phyloP scores from a whole-genome alignment of 108 stramenopile species.

The Aurantiochytrium sp. region DNA sequence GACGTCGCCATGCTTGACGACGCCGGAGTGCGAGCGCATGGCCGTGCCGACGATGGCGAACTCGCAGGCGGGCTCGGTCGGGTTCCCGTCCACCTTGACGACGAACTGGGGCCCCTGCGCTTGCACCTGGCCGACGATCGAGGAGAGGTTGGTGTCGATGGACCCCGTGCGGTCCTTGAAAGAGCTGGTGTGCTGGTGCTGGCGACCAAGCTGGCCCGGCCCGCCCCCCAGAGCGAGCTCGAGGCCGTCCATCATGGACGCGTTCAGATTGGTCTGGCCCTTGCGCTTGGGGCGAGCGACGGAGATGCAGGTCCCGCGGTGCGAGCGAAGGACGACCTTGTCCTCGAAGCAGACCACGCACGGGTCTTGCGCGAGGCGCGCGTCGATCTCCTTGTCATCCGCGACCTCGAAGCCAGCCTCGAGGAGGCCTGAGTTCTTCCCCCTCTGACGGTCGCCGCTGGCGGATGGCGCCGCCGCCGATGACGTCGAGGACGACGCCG shows the following conservation, averaged over 20 bases:
- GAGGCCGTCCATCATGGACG: neutral
- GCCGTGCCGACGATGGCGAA: neutral
- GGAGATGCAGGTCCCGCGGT: neutral
- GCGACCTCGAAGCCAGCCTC: neutral
- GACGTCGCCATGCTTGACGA: slow-evolving; percentile 15
- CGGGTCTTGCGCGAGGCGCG: neutral
- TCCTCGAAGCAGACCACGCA: neutral
- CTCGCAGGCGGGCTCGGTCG: slow-evolving; percentile 8
- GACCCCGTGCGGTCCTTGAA: neutral
- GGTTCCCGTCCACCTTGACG: neutral
- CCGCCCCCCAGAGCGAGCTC: neutral
- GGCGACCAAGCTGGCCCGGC: no score
- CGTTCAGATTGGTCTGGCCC: neutral
- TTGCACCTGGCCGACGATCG: neutral
- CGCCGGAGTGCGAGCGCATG: neutral
- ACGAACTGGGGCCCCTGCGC: neutral
- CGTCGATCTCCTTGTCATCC: neutral
- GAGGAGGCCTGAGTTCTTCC: neutral
- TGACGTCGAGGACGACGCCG: no score
- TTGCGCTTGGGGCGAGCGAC: neutral
- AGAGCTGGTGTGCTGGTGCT: neutral
- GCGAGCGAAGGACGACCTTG: slow-evolving; percentile 21
- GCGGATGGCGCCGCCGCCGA: no score
- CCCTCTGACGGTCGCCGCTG: neutral
- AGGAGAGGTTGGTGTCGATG: neutral